Percentiles rank a stretch among this genome's conserved stretches.
Evolutionary conservation across 192 early-diverging fungal species (phyloP).

Genomic region (Linnemannia hyalina): DNA sequence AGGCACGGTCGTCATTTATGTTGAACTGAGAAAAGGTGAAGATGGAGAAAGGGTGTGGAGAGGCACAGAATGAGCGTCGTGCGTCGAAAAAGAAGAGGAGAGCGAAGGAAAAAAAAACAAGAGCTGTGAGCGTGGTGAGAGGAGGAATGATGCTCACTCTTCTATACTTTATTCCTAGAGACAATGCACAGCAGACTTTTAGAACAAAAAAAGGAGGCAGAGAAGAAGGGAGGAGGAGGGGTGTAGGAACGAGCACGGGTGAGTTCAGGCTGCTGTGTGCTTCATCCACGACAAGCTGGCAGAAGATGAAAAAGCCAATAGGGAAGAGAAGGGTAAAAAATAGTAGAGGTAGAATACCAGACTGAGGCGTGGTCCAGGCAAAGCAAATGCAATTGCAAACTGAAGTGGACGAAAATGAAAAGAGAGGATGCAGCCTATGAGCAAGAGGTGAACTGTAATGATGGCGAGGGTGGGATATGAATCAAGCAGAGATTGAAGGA

Average conservation of each 20-base stretch:
- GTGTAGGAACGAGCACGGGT: neutral
- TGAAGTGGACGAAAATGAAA: no score
- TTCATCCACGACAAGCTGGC: no score
- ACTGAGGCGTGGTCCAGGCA: no score
- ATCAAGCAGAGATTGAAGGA: neutral
- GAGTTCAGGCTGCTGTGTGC: no score
- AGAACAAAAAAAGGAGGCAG: neutral
- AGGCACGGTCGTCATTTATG: neutral
- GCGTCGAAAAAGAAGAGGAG: no score
- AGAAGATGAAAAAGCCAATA: no score
- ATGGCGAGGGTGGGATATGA: neutral
- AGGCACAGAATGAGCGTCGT: neutral
- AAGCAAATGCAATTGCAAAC: no score
- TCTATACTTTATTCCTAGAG: neutral
- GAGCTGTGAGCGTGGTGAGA: neutral
- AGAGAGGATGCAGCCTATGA: no score
- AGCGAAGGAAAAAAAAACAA: neutral
- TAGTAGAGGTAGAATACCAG: no score
- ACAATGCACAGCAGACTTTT: neutral
- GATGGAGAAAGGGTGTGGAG: neutral
- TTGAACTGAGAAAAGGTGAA: no score
- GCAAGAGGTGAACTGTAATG: no score
- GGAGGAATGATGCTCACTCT: neutral
- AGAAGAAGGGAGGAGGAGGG: neutral
- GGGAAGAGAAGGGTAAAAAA: no score